These are phyloP conservation scores for Perilla frutescens DNA, from an alignment of 257 asterid genomes.

Conservation along the genomic window DNA sequence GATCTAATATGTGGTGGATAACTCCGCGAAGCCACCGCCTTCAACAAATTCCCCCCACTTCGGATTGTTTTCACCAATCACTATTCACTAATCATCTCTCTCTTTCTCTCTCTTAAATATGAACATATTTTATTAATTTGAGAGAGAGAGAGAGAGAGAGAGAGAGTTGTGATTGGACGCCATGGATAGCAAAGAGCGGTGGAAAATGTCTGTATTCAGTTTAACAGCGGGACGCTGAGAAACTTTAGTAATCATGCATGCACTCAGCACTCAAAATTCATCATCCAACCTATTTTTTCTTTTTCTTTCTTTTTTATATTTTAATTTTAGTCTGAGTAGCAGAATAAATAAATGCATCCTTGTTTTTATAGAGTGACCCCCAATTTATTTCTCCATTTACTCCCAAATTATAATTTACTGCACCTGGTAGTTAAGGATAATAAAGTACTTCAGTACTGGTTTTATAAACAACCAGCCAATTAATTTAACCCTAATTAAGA, in stretches of 20 bases:
- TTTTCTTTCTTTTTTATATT: neutral
- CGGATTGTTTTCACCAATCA: constrained; percentile 44
- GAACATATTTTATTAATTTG: neutral
- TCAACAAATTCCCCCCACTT: constrained; percentile 41
- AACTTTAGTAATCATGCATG: constrained; percentile 13
- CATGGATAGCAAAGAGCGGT: constrained; percentile 40
- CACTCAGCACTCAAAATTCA: constrained; percentile 3
- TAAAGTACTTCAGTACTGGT: too few relatives aligned
- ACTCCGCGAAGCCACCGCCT: constrained; percentile 38
- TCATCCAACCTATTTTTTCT: neutral
- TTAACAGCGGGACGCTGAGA: constrained; percentile 8
- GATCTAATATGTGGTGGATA: neutral
- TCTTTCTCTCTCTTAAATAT: neutral
- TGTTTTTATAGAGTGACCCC: too few relatives aligned
- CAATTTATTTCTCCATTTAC: too few relatives aligned
- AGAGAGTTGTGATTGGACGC: constrained; percentile 36
- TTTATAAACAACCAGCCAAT: too few relatives aligned
- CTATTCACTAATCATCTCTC: neutral
- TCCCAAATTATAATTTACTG: too few relatives aligned
- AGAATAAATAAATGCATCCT: too few relatives aligned
- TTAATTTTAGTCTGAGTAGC: too few relatives aligned
- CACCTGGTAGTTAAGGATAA: too few relatives aligned
- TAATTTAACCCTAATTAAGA: too few relatives aligned
- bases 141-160: constrained; percentile 10
- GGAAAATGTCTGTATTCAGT: constrained; percentile 39